Evolutionary conservation across 306 rosid genomes (phyloP).

Genomic region (Pyrus pyrifolia): DNA sequence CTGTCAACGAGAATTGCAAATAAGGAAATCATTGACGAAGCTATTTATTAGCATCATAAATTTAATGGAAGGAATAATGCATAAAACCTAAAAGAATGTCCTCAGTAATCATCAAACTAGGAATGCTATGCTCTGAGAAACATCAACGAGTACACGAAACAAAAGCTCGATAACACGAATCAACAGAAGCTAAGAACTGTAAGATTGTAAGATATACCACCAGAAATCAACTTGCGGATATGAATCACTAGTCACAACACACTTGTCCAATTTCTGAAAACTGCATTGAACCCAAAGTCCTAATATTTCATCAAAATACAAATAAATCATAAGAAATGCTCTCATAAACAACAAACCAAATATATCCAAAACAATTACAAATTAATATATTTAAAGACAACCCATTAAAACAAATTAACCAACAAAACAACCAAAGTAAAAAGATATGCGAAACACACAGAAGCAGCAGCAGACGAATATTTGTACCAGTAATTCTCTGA

Average conservation of each 20-base stretch:
- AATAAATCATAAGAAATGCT: constrained; percentile 17
- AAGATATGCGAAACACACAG: constrained; percentile 1
- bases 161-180: neutral
- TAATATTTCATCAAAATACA: constrained; percentile 16
- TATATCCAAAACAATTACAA: constrained; percentile 17
- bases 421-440: neutral
- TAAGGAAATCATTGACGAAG: neutral
- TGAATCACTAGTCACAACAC: neutral
- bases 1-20: neutral
- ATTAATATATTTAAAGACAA: constrained; percentile 15
- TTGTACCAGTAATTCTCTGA: constrained; percentile 61
- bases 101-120: neutral
- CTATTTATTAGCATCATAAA: neutral
- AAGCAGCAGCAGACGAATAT: neutral
- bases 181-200: neutral
- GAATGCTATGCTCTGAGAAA: neutral
- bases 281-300: constrained; percentile 26
- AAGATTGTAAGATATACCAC: neutral
- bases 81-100: neutral
- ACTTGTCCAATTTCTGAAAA: constrained; percentile 13
- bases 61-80: neutral
- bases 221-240: constrained; percentile 3
- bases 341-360: constrained; percentile 13
- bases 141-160: neutral
- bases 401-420: constrained; percentile 1